Evolutionary conservation across 1,139 yeast species (phyloP).

Genomic region (Candida neerlandica): DNA sequence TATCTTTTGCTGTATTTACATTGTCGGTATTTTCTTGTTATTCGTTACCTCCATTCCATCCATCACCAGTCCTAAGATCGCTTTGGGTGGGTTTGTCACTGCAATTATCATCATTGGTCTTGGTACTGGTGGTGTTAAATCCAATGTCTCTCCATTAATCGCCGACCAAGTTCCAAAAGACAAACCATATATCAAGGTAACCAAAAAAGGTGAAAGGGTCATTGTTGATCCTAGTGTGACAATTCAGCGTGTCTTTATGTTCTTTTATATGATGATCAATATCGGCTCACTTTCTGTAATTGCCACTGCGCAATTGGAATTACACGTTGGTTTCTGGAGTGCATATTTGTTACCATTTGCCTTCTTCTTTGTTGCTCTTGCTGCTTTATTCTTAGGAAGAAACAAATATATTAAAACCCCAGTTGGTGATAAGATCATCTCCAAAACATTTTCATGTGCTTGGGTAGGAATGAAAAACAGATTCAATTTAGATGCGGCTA

Average conservation of each 20-base stretch:
- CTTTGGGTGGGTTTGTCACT: constrained; percentile 55
- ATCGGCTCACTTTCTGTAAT: constrained; percentile 42
- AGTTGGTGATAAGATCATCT: constrained; percentile 62
- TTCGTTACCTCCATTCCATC: constrained; percentile 73
- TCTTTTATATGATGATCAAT: constrained; percentile 44
- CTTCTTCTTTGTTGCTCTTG: constrained; percentile 62
- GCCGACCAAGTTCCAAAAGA: constrained; percentile 66
- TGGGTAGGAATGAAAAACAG: constrained; percentile 49
- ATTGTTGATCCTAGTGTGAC: constrained; percentile 43
- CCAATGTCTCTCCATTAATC: constrained; percentile 74
- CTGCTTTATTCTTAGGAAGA: constrained; percentile 56
- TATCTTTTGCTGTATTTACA: constrained; percentile 59
- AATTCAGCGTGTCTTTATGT: constrained; percentile 44
- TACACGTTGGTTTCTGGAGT: constrained; percentile 43
- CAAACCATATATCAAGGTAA: constrained; percentile 33
- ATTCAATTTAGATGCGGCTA: constrained; percentile 54
- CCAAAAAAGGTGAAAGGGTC: constrained; percentile 39
- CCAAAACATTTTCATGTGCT: constrained; percentile 53
- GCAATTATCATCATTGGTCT: constrained; percentile 70
- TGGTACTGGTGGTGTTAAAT: constrained; percentile 81
- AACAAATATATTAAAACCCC: constrained; percentile 60
- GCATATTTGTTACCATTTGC: constrained; percentile 59
- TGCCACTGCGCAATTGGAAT: constrained; percentile 43
- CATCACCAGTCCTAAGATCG: constrained; percentile 49
- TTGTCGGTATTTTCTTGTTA: constrained; percentile 62